These are phyloP conservation scores for Aspergillus neoniger DNA, from an alignment of 2,329 filamentous ascomycete species.

Conservation along the genomic window DNA sequence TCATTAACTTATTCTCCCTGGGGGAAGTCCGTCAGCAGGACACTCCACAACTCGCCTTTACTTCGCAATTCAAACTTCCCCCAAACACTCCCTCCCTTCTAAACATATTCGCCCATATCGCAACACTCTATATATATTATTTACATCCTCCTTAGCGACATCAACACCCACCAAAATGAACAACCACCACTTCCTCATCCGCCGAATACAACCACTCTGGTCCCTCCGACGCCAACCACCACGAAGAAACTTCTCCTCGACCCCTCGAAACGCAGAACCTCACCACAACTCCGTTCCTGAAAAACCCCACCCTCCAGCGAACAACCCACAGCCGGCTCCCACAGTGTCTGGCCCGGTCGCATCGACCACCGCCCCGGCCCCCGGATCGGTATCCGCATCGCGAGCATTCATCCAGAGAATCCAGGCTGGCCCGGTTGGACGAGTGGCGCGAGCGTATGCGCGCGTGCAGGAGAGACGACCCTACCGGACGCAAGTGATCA, in stretches of 20 bases:
- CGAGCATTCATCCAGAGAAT: constrained; percentile 36
- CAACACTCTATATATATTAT: too few relatives aligned
- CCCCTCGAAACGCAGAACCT: constrained; percentile 12
- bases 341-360: constrained; percentile 4
- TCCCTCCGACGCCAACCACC: constrained; percentile 14
- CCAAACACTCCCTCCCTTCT: too few relatives aligned
- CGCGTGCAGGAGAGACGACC: constrained; percentile 71
- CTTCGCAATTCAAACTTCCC: too few relatives aligned
- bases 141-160: not conserved
- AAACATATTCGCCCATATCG: too few relatives aligned
- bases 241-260: constrained; percentile 17
- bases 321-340: constrained; percentile 23
- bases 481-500: constrained; percentile 76
- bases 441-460: constrained; percentile 57
- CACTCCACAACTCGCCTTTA: too few relatives aligned
- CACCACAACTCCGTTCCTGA: not conserved
- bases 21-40: too few relatives aligned
- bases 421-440: constrained; percentile 35
- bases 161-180: constrained; percentile 14
- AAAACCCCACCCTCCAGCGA: constrained; percentile 12
- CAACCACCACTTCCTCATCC: constrained; percentile 15
- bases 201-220: constrained; percentile 15
- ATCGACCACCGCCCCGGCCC: constrained; percentile 11
- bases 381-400: constrained; percentile 21
- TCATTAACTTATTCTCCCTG: too few relatives aligned